A percentile compares a stretch with the other conserved stretches of the same genome.
Conservation (phyloP, 208 protist genomes). For the Trypanosoma congolense region DNA sequence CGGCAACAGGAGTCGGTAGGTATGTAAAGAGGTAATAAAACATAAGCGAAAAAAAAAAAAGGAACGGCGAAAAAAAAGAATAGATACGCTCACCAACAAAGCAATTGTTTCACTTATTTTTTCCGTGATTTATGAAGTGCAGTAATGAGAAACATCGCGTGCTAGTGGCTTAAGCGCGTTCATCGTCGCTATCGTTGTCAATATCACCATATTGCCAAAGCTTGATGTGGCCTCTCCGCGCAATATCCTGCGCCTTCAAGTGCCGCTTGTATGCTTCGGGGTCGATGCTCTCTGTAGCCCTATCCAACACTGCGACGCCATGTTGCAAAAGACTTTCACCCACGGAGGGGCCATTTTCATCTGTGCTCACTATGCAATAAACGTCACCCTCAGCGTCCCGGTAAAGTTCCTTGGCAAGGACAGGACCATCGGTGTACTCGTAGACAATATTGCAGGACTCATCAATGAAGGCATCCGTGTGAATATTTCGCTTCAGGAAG, state of each 20-base stretch:
- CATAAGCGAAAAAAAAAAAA: too few relatives aligned
- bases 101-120: too few relatives aligned
- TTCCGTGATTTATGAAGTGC: too few relatives aligned
- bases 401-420: constrained; percentile 78
- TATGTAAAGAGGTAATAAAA: too few relatives aligned
- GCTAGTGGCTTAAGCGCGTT: too few relatives aligned
- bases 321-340: constrained; percentile 78
- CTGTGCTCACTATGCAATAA: constrained; percentile 69
- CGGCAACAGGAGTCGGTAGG: too few relatives aligned
- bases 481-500: constrained; percentile 53
- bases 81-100: too few relatives aligned
- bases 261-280: constrained; percentile 50
- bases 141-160: too few relatives aligned
- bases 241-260: constrained; percentile 69
- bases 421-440: constrained; percentile 68
- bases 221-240: constrained; percentile 72
- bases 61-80: too few relatives aligned
- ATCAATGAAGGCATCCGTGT: constrained; percentile 30
- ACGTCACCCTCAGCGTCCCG: constrained; percentile 39
- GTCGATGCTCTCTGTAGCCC: constrained; percentile 34
- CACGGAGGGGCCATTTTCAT: constrained; percentile 59
- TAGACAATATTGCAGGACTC: constrained; percentile 47
- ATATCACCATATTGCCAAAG: constrained; percentile 87
- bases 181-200: constrained; percentile 57
- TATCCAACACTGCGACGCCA: constrained; percentile 72